phyloP scores from a whole-genome alignment of 352 stramenopile species.

The Globisporangium viniferum region DNA sequence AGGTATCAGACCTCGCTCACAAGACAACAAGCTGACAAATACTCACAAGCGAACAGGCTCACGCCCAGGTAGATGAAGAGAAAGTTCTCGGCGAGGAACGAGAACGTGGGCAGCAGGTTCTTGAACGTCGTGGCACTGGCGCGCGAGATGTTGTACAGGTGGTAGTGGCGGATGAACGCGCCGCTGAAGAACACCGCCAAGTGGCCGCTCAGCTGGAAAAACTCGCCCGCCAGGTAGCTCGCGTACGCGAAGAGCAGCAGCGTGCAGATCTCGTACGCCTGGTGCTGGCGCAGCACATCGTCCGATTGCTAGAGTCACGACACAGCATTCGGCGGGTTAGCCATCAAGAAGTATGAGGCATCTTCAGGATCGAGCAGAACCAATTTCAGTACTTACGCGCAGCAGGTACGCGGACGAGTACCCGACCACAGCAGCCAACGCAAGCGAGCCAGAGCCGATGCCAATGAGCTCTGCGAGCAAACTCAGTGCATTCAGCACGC shows the following conservation, averaged over 20 bases:
- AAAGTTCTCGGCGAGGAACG: slow-evolving; percentile 49
- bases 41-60: slow-evolving; percentile 32
- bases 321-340: no score
- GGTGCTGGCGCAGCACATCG: slow-evolving; percentile 40
- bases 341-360: no score
- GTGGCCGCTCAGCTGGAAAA: slow-evolving; percentile 56
- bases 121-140: slow-evolving; percentile 32
- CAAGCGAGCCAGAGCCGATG: slow-evolving; percentile 51
- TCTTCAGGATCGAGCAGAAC: neutral
- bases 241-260: slow-evolving; percentile 40
- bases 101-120: slow-evolving; percentile 36
- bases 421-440: slow-evolving; percentile 43
- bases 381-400: slow-evolving; percentile 43
- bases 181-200: slow-evolving; percentile 86
- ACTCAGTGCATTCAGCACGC: slow-evolving; percentile 24
- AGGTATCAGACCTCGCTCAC: neutral
- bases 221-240: slow-evolving; percentile 35
- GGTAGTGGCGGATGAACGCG: slow-evolving; percentile 49
- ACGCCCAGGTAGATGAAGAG: slow-evolving; percentile 48
- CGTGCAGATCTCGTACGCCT: slow-evolving; percentile 72
- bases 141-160: slow-evolving; percentile 42
- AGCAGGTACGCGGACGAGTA: slow-evolving; percentile 25
- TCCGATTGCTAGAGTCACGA: slow-evolving; percentile 32
- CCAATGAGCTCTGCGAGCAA: slow-evolving; percentile 45
- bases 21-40: neutral